Evolutionary conservation across 2,329 filamentous ascomycete species (phyloP).

Genomic region (Trichothecium sympodiale): DNA sequence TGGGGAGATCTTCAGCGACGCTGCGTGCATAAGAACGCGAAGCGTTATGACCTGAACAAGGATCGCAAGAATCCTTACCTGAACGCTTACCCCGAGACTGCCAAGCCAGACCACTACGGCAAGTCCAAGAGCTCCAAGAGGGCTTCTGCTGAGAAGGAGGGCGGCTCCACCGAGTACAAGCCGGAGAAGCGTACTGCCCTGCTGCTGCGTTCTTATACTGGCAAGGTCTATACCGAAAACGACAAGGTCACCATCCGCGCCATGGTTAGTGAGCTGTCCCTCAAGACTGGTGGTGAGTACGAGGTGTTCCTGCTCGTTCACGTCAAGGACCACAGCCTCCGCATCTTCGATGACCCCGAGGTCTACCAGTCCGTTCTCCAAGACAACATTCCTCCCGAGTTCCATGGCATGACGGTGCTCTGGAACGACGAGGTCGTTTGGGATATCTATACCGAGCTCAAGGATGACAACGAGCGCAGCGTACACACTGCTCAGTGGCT

Average conservation of each 20-base stretch:
- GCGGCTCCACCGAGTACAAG: conserved; percentile 11
- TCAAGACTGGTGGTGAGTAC: conserved; percentile 71
- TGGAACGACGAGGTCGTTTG: conserved; percentile 68
- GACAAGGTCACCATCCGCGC: conserved; percentile 71
- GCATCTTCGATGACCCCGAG: conserved; percentile 47
- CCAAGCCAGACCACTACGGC: conserved; percentile 1
- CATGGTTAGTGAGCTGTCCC: conserved; percentile 64
- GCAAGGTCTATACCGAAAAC: conserved; percentile 66
- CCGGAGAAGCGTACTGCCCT: conserved; percentile 55
- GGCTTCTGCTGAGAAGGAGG: conserved; percentile 5
- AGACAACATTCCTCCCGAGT: conserved; percentile 56
- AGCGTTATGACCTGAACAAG: conserved; percentile 43
- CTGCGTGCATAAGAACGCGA: conserved; percentile 55
- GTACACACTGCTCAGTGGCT: conserved; percentile 58
- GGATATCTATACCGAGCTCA: conserved; percentile 65
- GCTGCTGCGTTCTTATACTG: conserved; percentile 64
- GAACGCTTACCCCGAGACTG: conserved; percentile 25
- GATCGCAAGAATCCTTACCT: conserved; percentile 31
- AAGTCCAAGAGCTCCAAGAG: conserved; percentile 1
- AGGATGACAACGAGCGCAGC: conserved; percentile 42
- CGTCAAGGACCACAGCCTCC: conserved; percentile 51
- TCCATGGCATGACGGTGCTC: conserved; percentile 58
- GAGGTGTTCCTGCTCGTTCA: conserved; percentile 72
- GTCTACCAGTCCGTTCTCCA: conserved; percentile 50
- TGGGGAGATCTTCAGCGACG: conserved; percentile 62